Base-by-base conservation (phyloP, 179 eudicot genomes). In the Beta corolliflora region DNA sequence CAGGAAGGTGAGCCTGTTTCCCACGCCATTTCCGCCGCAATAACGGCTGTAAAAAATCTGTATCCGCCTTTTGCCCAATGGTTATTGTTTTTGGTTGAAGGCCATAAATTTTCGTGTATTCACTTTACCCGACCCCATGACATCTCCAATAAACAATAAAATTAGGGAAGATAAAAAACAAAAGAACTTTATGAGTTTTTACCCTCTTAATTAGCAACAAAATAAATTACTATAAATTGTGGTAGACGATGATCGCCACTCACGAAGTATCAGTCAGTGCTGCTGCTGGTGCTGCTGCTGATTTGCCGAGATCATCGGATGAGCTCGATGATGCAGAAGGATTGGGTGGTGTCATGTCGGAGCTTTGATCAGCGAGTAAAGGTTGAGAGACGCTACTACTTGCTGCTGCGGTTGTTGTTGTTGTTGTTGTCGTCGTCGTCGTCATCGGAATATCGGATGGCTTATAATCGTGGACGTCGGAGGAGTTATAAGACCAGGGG, bases 11-110 rank as follows among this genome's bases (percentile, higher is more conserved):
- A 36, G 41, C 45, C 73, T 55, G 73, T 46, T 7, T 6, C 69
- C 77, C 85, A 92, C 94, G 91, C 89, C 89, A 89, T 83, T 77
- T 69, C 89, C 89, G 93, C 93, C 89, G 91, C 85, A 82, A 91
- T 85, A 72, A 73, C 91, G 93, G 93, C 93, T 54, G 82, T 79
- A 16, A 55, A 50, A 72, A 63, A 46, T 75, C 71, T 60, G 56
- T 48, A 21, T 69, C 25, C 71, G 64, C 73, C 75, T 18, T 46
- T 36, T 65, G 25, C 4, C 21, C 13, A n/a, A 21, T 53, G 25
- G 16, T 61, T 0, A 65, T 72, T 73, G 46, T 52, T 64, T 36
- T 75, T 29, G 36, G n/a, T 1, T n/a, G 68, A 52, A 54, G 3
- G 73, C 87, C 88, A 77, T 53, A 75, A 73, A 73, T 68, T 89